These are phyloP conservation scores for Scheffersomyces quercinus DNA, from an alignment of 1,139 yeast genomes.

Conservation along the genomic window DNA sequence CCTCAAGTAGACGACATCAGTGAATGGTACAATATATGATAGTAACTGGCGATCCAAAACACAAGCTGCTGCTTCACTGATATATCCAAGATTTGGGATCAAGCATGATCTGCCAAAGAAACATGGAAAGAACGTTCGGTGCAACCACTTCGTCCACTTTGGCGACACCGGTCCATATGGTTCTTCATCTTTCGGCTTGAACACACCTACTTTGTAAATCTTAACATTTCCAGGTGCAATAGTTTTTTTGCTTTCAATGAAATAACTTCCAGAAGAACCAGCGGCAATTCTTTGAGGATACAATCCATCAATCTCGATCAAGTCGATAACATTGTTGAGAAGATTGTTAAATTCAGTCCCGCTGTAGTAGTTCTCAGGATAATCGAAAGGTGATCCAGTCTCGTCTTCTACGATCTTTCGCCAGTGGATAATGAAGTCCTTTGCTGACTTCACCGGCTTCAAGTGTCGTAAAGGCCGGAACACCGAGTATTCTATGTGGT, in stretches of 20 bases:
- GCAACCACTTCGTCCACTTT: constrained; percentile 81
- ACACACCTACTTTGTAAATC: constrained; percentile 50
- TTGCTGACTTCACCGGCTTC: constrained; percentile 16
- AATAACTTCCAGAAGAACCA: constrained; percentile 76
- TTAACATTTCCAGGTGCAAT: constrained; percentile 3
- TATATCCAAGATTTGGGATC: constrained; percentile 71
- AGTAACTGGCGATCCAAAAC: constrained; percentile 60
- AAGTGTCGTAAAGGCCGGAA: constrained; percentile 40
- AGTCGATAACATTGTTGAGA: constrained; percentile 40
- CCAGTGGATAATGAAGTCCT: constrained; percentile 18
- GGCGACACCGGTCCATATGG: constrained; percentile 81
- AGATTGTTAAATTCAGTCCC: constrained; percentile 33
- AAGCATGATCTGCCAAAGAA: constrained; percentile 74
- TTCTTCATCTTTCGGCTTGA: constrained; percentile 81
- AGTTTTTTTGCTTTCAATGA: constrained; percentile 39
- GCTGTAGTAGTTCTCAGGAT: constrained; percentile 30
- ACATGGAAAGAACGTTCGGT: constrained; percentile 73
- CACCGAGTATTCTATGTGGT: constrained; percentile 52
- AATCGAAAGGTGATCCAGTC: constrained; percentile 5
- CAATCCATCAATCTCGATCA: constrained; percentile 34
- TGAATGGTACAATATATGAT: constrained; percentile 64
- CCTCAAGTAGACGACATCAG: constrained; percentile 56
- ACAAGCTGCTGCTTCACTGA: constrained; percentile 74
- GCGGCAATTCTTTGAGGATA: constrained; percentile 57
- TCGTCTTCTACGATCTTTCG: constrained; percentile 9